phyloP scores from a whole-genome alignment of 495 filamentous ascomycete species.

The Xylona heveae region DNA sequence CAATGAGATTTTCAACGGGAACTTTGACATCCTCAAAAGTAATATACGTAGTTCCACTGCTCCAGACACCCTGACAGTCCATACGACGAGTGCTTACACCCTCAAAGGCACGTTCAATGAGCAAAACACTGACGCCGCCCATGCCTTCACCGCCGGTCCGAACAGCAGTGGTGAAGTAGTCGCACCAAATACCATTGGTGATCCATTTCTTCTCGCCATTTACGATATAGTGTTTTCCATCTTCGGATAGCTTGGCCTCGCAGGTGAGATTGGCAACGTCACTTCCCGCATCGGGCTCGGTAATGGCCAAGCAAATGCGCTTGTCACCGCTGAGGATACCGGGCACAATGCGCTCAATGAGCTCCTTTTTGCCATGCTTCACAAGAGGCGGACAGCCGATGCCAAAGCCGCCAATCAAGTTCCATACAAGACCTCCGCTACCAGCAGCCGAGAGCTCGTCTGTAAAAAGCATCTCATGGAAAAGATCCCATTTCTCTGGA shows the following conservation, averaged over 20 bases:
- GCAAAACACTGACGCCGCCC: slow-evolving; percentile 74
- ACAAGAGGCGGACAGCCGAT: slow-evolving; percentile 84
- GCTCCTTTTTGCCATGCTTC: slow-evolving; percentile 73
- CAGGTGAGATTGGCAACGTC: slow-evolving; percentile 92
- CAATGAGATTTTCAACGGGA: slow-evolving; percentile 90
- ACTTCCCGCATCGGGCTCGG: slow-evolving; percentile 59
- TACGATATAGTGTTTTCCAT: slow-evolving; percentile 97
- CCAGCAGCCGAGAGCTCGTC: slow-evolving; percentile 80
- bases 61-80: slow-evolving; percentile 98
- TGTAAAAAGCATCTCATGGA: slow-evolving; percentile 88
- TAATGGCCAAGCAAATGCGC: slow-evolving; percentile 80
- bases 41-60: slow-evolving; percentile 84
- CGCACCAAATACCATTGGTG: slow-evolving; percentile 87
- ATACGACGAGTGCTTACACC: slow-evolving; percentile 85
- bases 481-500: slow-evolving; percentile 86
- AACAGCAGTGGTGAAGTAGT: slow-evolving; percentile 95
- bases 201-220: slow-evolving; percentile 99
- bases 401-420: slow-evolving; percentile 81
- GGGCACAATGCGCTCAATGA: slow-evolving; percentile 70
- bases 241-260: slow-evolving; percentile 77
- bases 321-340: slow-evolving; percentile 82
- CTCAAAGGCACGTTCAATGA: slow-evolving; percentile 60
- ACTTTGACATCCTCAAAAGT: slow-evolving; percentile 98
- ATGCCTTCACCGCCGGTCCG: slow-evolving; percentile 72
- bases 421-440: slow-evolving; percentile 95